Evolutionary conservation across 768 basidiomycete genomes (phyloP).

Genomic region (Auriscalpium orientale): DNA sequence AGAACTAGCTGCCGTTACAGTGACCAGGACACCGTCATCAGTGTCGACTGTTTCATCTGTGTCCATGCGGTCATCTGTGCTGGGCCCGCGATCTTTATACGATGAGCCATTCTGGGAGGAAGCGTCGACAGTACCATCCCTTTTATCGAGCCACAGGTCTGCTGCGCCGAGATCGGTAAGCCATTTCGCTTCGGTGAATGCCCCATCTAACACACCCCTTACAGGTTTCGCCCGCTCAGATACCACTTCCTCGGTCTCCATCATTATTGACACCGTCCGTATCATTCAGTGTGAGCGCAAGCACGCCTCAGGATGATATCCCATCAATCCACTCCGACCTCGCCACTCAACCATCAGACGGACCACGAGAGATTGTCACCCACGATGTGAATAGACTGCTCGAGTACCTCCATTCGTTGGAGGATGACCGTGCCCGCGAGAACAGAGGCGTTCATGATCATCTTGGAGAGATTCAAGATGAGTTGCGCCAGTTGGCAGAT

Average conservation of each 20-base stretch:
- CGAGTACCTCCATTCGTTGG: slow-evolving; percentile 54
- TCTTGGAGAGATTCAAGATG: slow-evolving; percentile 61
- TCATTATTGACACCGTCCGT: slow-evolving; percentile 29
- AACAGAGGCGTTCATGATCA: slow-evolving; percentile 57
- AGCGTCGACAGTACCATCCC: slow-evolving; percentile 49
- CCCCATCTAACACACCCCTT: slow-evolving; percentile 2
- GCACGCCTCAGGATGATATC: slow-evolving; percentile 37
- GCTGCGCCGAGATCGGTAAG: slow-evolving; percentile 23
- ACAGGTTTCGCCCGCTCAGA: slow-evolving; percentile 24
- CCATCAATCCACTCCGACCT: slow-evolving; percentile 44
- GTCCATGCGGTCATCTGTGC: slow-evolving; percentile 23
- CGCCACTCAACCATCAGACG: slow-evolving; percentile 35
- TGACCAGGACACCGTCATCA: slow-evolving; percentile 26
- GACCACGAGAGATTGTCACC: slow-evolving; percentile 33
- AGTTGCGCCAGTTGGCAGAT: slow-evolving; percentile 49
- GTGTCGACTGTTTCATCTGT: slow-evolving; percentile 25
- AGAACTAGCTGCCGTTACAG: slow-evolving; percentile 15
- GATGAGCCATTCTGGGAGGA: slow-evolving; percentile 22
- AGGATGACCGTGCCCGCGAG: slow-evolving; percentile 56
- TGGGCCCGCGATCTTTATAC: slow-evolving; percentile 19
- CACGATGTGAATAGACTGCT: slow-evolving; percentile 46
- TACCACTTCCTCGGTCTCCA: slow-evolving; percentile 30
- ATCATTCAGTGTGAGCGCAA: slow-evolving; percentile 40
- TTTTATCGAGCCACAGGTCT: slow-evolving; percentile 37
- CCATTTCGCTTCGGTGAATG: background rate